Percentiles rank a stretch among this genome's conserved stretches.
These are phyloP conservation scores for Eimeria maxima DNA, from an alignment of 169 alveolate species.

Conservation along the genomic window DNA sequence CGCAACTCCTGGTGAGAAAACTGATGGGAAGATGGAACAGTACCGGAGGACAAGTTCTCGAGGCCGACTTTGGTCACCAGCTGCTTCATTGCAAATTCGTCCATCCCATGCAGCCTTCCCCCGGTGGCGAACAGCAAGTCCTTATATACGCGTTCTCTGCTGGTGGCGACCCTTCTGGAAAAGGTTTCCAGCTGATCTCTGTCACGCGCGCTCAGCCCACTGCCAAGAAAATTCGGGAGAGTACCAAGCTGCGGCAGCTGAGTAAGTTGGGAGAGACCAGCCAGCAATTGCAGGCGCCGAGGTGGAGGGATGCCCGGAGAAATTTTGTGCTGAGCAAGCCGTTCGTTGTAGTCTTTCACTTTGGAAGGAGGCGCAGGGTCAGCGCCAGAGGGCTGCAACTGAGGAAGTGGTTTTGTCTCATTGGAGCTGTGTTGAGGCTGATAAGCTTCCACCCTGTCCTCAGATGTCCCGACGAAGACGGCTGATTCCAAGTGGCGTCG, in stretches of 20 bases:
- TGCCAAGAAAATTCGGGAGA: constrained; percentile 9
- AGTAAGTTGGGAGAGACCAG: constrained; percentile 13
- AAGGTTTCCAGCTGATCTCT: constrained; percentile 48
- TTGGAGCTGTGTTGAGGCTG: neutral
- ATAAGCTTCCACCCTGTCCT: neutral
- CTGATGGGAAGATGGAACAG: neutral
- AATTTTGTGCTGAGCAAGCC: neutral
- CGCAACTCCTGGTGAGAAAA: constrained; percentile 36
- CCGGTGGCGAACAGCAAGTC: constrained; percentile 43
- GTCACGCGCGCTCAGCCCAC: constrained; percentile 49
- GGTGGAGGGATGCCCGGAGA: neutral
- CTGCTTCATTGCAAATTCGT: constrained; percentile 61
- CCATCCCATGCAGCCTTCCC: constrained; percentile 30
- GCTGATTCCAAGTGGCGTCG: neutral
- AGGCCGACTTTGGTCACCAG: constrained; percentile 52
- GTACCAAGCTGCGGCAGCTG: constrained; percentile 16
- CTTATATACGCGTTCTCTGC: constrained; percentile 64
- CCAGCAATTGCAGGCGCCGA: constrained; percentile 64
- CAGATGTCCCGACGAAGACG: neutral
- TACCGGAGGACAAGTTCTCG: constrained; percentile 40
- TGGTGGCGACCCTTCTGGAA: constrained; percentile 31
- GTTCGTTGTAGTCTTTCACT: neutral
- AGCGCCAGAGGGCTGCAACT: neutral
- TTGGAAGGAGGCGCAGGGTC: neutral
- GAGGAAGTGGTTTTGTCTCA: neutral